Base-by-base conservation (phyloP, 2,329 filamentous ascomycete genomes). In the Pyrenophora seminiperda region DNA sequence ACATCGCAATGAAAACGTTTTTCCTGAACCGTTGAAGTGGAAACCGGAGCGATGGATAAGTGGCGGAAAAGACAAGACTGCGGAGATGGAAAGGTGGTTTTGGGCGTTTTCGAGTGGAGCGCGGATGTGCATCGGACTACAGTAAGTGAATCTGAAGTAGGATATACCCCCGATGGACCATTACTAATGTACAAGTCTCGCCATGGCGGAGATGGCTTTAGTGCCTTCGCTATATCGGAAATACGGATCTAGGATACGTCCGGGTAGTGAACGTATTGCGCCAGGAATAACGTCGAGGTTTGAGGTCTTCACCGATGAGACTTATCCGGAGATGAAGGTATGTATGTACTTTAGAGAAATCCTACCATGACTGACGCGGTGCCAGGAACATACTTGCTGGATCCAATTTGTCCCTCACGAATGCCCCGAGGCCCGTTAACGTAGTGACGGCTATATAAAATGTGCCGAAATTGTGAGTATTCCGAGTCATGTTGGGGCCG, bases 191-290 rank as follows among this genome's bases (percentile, higher is more conserved):
- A 18, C 43, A 32, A 58, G 55, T 22, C 45, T 81, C 7, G 79
- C 79, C 2, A 78, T 79, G 72, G 76, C 76, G 10, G 78, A 81
- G 57, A 80, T 81, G 77, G 77, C 75, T 1, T 59, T 81, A 6
- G 60, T 76, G 1, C 72, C 77, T 3, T 74, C 76, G 1, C 54
- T 81, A 4, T 80, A 81, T 59, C 62, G 74, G 41, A 66, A 60
- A 20, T 81, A 42, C 33, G 45, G 44, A 13, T 58, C 52, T 15
- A 40, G 15, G 14, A 40, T 79, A 56, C 65, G 39, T 3, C 43
- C 55, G 20, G 61, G 67, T 5, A 65, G 64, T n/a, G 65, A 72
- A 17, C 54, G 61, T 15, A 56, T 64, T 0, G 70, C 70, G 4
- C 76, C 76, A 0, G 73, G 70, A 1, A 73, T 77, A 24, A 77